phyloP scores from a whole-genome alignment of 352 stramenopile genomes.

The Plasmopara viticola region DNA sequence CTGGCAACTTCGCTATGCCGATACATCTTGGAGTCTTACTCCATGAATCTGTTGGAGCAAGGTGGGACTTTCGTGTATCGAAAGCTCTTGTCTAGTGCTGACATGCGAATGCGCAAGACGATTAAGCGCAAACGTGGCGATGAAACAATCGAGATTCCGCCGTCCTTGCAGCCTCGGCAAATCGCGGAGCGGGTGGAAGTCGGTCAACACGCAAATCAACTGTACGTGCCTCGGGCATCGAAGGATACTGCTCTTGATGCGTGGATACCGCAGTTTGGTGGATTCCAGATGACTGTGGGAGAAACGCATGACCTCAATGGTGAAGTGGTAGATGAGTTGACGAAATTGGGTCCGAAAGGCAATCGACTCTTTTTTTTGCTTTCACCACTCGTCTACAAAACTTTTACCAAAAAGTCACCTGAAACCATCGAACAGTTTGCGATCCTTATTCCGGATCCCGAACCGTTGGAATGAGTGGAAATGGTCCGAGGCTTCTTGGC shows the following conservation, averaged over 20 bases:
- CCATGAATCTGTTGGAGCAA: constrained; percentile 25
- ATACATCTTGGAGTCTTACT: constrained; percentile 34
- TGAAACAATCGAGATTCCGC: constrained; percentile 12
- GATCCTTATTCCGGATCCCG: not conserved
- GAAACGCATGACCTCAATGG: constrained; percentile 1
- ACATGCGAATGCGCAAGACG: not conserved
- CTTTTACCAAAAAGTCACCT: not conserved
- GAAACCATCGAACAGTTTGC: constrained; percentile 4
- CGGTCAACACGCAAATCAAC: constrained; percentile 17
- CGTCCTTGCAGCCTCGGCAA: constrained; percentile 8
- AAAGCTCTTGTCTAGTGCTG: constrained; percentile 14
- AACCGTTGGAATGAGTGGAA: no score
- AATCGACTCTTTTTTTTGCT: constrained; percentile 1
- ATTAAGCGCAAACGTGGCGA: constrained; percentile 6
- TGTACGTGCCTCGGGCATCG: constrained; percentile 26
- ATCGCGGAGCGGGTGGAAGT: constrained; percentile 21
- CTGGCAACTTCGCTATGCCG: constrained; percentile 24
- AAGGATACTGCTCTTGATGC: constrained; percentile 26
- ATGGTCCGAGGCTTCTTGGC: no score
- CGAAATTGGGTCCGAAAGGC: not conserved
- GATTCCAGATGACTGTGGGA: constrained; percentile 24
- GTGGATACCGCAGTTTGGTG: constrained; percentile 27
- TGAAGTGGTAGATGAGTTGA: not conserved
- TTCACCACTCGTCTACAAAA: not conserved
- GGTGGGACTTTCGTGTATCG: constrained; percentile 22